Evolutionary conservation across 768 basidiomycete species (phyloP), one percentile per base, ranked within the genome.

Genomic region (Podaxis pistillaris): DNA sequence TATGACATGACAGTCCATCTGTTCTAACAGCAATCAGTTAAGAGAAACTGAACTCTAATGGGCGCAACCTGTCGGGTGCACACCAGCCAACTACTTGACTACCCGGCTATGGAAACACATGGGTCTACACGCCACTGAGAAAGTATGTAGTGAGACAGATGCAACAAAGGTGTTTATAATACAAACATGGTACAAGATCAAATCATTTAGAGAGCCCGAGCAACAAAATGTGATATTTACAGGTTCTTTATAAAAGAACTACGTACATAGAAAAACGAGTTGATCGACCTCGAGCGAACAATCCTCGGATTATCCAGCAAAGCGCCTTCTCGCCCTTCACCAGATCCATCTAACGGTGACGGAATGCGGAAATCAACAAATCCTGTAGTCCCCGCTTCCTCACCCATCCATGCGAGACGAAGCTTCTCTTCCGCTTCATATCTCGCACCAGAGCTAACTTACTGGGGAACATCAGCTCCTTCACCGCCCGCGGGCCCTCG

Each of bases 381-480:
- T 87, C 87, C 60, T 83, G 78, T 51, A 86, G 71, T 1, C 89
- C 89, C 11, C 79, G 79, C 61, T 83, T 72, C 77, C 91, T 91
- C 33, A 89, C 88, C 81, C 81, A 83, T 59, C 79, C 72, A 41
- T 83, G 70, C 0, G 86, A 76, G 1, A 80, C 80, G 15, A 66
- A 71, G 30, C 83, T 72, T 50, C 75, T 77, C 68, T 79, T 81
- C 72, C 75, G 79, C 64, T 72, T 74, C 53, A 91, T 81, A 64
- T 86, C 83, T 69, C 81, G 85, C 60, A 88, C 82, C 57, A 93
- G 79, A 0, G 89, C 83, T 17, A 60, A 81, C 65, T 81, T 81
- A 72, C 75, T 88, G 4, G 87, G 83, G 64, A 87, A 83, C 81
- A 93, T 78, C 60, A 86, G 81, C 46, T 75, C 67, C 60, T 77